Percentiles rank a stretch among this genome's conserved stretches.
These are phyloP conservation scores for Parafenestella ontariensis DNA, from an alignment of 2,329 filamentous ascomycete species.

Conservation along the genomic window DNA sequence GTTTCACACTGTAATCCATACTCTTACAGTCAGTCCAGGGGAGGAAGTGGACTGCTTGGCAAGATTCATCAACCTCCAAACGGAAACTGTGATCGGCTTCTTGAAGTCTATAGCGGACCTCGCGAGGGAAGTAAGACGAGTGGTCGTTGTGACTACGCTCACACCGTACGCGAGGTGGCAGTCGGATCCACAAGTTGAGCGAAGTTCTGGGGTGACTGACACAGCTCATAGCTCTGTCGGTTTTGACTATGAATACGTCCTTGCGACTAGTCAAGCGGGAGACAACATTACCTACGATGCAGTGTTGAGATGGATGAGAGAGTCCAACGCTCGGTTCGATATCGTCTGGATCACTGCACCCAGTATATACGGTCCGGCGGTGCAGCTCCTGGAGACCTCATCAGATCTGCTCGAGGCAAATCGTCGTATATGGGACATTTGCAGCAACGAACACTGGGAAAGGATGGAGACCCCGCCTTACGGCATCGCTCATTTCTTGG, in stretches of 20 bases:
- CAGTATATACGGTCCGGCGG: conserved; percentile 34
- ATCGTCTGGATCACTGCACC: conserved; percentile 33
- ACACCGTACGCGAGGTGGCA: conserved; percentile 37
- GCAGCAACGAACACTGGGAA: conserved; percentile 24
- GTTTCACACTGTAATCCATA: conserved; percentile 38
- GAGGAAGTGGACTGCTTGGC: conserved; percentile 37
- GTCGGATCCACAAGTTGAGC: conserved; percentile 20
- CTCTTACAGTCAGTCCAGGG: conserved; percentile 21
- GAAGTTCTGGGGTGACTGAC: conserved; percentile 2
- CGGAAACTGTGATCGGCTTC: conserved; percentile 26
- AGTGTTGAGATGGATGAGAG: conserved; percentile 26
- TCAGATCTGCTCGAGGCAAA: conserved; percentile 36
- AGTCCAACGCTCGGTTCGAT: conserved; percentile 30
- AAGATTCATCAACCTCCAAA: conserved; percentile 33
- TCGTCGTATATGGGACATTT: conserved; percentile 37
- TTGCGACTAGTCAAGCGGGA: conserved; percentile 35
- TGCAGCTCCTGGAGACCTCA: conserved; percentile 27
- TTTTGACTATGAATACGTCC: conserved; percentile 31
- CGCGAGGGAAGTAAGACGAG: conserved; percentile 24
- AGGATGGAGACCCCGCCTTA: conserved; percentile 25
- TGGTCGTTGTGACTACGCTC: conserved; percentile 34
- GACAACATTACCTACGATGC: conserved; percentile 34
- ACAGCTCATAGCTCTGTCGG: conserved; percentile 14
- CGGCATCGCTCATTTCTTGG: conserved; percentile 33
- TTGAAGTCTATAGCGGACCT: conserved; percentile 24